Base-by-base conservation (phyloP, 495 filamentous ascomycete genomes). In the Saxispiralis lemnorum region DNA sequence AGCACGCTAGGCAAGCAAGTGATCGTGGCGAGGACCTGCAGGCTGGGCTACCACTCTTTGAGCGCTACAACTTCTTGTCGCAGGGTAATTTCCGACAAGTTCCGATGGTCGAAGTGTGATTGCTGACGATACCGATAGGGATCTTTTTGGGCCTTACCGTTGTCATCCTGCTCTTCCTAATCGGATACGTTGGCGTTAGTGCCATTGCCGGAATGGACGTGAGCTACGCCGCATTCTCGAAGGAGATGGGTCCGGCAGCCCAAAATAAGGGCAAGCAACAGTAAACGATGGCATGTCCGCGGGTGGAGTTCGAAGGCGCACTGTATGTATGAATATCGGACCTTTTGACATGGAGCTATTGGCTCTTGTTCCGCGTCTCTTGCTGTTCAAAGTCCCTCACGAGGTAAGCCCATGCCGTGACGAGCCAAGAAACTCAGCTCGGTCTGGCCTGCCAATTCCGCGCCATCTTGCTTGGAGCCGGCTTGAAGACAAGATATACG, bases 211-310 rank as follows among this genome's bases (percentile, higher is more conserved):
- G 85, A 47, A 65, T 97, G 31, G 66, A 93, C 59, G 81, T 96
- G 11, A 76, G 81, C 9, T 96, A 96, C 63, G 82, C 78, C 38
- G 86, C 89, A 1, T 97, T 97, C 59, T 86, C 92, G 56, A 93
- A 89, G 69, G 88, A 95, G 59, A 93, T 83, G 64, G 83, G 87
- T 0, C 78, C 84, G 36, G 67, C 72, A 28, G 81, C 75, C 43
- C 82, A 92, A 63, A 93, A 82, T 71, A 93, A 43, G 39, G 24
- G 24, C 1, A 48, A 93, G 66, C 72, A 80, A 58, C 68, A 79
- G 64, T 72, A 64, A 39, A 18, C 17, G 24, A 9, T 28, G 24
- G 24, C 24, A 9, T 28, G 5, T 9, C 24, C 24, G 24, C 24
- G 24, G 24, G 24, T 9, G 24, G 24, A 28, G 24, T 28, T 28